These are phyloP conservation scores for Mycosphaerella sp. DNA, from an alignment of 2,329 filamentous ascomycete species.

Conservation along the genomic window DNA sequence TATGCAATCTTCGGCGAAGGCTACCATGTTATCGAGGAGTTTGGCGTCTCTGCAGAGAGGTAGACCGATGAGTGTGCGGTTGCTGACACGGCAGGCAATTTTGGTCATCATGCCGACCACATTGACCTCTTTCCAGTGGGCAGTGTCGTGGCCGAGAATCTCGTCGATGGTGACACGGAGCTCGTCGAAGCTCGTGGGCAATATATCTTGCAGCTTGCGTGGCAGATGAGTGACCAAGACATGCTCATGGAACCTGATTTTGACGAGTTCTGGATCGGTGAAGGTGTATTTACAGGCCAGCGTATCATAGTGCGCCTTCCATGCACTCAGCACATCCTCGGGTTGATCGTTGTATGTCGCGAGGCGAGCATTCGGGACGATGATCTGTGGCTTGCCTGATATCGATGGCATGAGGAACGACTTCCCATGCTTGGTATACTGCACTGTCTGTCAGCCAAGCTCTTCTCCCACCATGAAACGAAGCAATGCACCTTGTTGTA, in stretches of 20 bases:
- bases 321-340: conserved; percentile 36
- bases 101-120: conserved; percentile 34
- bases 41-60: conserved; percentile 43
- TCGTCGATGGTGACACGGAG: conserved; percentile 32
- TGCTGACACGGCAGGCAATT: conserved; percentile 39
- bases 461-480: background rate
- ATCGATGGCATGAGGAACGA: conserved; percentile 25
- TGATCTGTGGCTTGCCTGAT: conserved; percentile 18
- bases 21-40: conserved; percentile 45
- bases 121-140: conserved; percentile 34
- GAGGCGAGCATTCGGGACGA: conserved; percentile 21
- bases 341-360: conserved; percentile 41
- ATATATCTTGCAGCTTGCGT: conserved; percentile 35
- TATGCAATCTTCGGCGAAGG: conserved; percentile 48
- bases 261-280: conserved; percentile 33
- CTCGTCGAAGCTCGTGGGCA: conserved; percentile 38
- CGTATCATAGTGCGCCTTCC: conserved; percentile 36
- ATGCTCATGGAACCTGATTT: conserved; percentile 39
- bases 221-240: conserved; percentile 40
- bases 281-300: conserved; percentile 39
- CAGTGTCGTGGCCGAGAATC: conserved; percentile 36
- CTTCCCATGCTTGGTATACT: conserved; percentile 20
- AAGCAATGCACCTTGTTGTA: conserved; percentile 18
- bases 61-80: conserved; percentile 42
- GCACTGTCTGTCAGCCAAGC: background rate